Percentiles rank a stretch among this genome's conserved stretches.
Evolutionary conservation across 345 rosid genomes (phyloP).

Genomic region (Aquilaria malaccensis): DNA sequence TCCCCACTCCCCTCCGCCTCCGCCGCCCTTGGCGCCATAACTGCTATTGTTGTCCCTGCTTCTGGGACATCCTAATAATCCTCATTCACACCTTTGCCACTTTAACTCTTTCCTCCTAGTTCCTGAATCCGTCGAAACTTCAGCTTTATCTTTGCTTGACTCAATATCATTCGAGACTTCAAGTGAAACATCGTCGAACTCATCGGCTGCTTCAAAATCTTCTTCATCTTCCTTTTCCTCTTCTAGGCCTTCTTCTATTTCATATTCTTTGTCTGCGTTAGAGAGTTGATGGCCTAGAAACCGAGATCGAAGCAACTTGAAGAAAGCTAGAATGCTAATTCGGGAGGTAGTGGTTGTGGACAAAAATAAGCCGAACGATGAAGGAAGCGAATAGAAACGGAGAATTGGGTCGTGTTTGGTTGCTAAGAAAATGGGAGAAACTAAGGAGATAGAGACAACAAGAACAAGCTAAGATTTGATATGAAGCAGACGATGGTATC

Average conservation of each 20-base stretch:
- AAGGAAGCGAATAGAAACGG: not conserved
- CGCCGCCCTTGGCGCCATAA: too few relatives aligned
- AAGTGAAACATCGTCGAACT: conserved; percentile 44
- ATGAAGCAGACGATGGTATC: too few relatives aligned
- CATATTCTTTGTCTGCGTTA: conserved; percentile 42
- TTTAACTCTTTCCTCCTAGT: conserved; percentile 38
- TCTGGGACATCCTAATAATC: too few relatives aligned
- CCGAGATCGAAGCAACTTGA: conserved; percentile 37
- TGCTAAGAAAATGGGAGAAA: too few relatives aligned
- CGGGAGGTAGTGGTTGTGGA: conserved; percentile 20
- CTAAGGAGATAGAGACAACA: too few relatives aligned
- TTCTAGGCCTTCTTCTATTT: conserved; percentile 14
- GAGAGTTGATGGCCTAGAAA: conserved; percentile 53
- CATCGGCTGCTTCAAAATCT: conserved; percentile 19
- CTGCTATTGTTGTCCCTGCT: too few relatives aligned
- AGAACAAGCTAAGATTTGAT: too few relatives aligned
- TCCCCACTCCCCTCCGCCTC: too few relatives aligned
- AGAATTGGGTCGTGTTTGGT: conserved; percentile 17
- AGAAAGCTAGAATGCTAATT: conserved; percentile 22
- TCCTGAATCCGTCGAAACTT: conserved; percentile 22
- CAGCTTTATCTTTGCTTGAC: conserved; percentile 44
- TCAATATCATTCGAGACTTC: conserved; percentile 31
- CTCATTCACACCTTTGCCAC: conserved; percentile 32
- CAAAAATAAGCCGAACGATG: conserved; percentile 12
- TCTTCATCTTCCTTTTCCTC: too few relatives aligned